Base-by-base conservation (phyloP, 495 filamentous ascomycete genomes). In the Eremomyces bilateralis region DNA sequence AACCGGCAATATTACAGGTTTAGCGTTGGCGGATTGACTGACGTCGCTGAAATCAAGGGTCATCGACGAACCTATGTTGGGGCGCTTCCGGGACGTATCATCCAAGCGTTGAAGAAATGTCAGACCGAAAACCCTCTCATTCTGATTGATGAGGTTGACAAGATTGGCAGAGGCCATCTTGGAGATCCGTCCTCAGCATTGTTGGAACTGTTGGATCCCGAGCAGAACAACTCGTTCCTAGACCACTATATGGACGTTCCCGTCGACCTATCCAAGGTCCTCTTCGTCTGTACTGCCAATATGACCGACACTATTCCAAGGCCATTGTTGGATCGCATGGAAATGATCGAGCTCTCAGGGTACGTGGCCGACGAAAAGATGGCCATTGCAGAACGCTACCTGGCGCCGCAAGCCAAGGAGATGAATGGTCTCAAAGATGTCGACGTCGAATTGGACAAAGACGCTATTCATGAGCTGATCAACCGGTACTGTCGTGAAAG, bases 231-330 rank as follows among this genome's bases (percentile, higher is more conserved):
- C 49, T 91, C 81, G 20, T 99, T 99, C 66, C 54, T 99, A 33
- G 90, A 99, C 44, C 88, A 99, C 49, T 99, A 99, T 53, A 77
- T 99, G 72, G 90, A 99, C 57, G 83, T 99, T 0, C 90, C 90
- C 4, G 85, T 99, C 20, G 88, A 99, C 54, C 65, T 99, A 24
- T 92, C 82, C 29, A 94, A 92, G 60, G 90, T 99, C 4, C 69
- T 99, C 21, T 99, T 99, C 55, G 90, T 99, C 30, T 99, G 90
- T 61, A 99, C 90, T 3, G 90, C 90, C 24, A 99, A 99, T 49
- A 82, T 99, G 69, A 95, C 83, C 1, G 88, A 99, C 48, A 99
- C 90, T 4, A 99, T 99, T 41, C 90, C 90, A 20, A 71, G 82
- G 17, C 90, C 90, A 12, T 65, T 99, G 4, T 61, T 94, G 16